Evolutionary conservation across 2,329 filamentous ascomycete species (phyloP), one percentile per base, ranked within the genome.

Genomic region (Pestalotiopsis fici): DNA sequence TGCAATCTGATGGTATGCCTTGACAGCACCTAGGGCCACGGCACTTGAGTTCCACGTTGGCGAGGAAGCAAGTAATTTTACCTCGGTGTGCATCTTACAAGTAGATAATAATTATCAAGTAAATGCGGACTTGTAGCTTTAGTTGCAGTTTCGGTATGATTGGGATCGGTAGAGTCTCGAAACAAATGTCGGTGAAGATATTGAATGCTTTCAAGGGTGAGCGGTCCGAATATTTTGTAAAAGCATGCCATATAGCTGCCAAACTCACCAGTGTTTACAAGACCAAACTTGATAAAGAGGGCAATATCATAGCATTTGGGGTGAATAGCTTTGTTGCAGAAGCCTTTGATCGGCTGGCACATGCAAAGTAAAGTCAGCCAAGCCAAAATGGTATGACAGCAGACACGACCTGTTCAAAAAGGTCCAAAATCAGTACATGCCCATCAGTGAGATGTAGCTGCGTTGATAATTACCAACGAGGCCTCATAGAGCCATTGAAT

Each of bases 181-280:
- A 81, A n/a, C 78, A 73, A 7, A 83, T 74, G 64, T 83, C 81
- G n/a, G 81, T 83, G 9, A 78, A 75, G 50, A 83, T 82, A 66
- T 83, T 82, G 73, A 81, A 77, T 3, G 72, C 78, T 76, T 74
- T 18, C 28, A 13, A 54, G 15, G 43, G 12, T 65, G 3, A 59
- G 63, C 12, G 21, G 25, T 11, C 4, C 37, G 57, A 60, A 18
- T 5, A n/a, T 27, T 37, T n/a, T n/a, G n/a, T n/a, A n/a, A n/a
- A n/a, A 13, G 18, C 12, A 23, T 31, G 28, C 11, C 7, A 18
- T 47, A 21, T 3, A 35, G 3, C 27, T 66, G 15, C 65, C 63
- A 13, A 23, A 60, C 60, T 6, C 59, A 68, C 69, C 68, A 2
- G 71, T 70, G 31, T 71, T 69, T 18, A 64, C 59, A 56, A 76